A percentile compares a stretch with the other conserved stretches of the same genome.
These are phyloP conservation scores for Fusarium praegraminearum DNA, from an alignment of 2,329 filamentous ascomycete species.

Conservation along the genomic window DNA sequence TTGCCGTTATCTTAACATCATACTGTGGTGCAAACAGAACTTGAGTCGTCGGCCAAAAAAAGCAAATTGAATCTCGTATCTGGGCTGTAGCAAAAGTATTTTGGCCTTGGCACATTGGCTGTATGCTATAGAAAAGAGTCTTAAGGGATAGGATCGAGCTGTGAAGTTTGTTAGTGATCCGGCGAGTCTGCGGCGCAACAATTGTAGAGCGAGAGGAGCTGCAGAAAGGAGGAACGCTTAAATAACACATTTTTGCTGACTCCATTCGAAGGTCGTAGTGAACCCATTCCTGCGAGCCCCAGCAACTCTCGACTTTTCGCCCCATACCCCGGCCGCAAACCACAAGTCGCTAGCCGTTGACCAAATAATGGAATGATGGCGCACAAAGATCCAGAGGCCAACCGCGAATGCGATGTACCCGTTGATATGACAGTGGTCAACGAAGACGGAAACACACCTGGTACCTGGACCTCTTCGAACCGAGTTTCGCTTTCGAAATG, in stretches of 20 bases:
- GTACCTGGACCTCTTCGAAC: constrained; percentile 51
- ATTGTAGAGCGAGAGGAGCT: neutral
- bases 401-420: neutral
- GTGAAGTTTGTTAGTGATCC: neutral
- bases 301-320: neutral
- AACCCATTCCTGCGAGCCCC: neutral
- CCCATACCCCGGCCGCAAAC: neutral
- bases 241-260: neutral
- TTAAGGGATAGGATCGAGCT: neutral
- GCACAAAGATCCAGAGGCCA: constrained; percentile 31
- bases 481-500: constrained; percentile 51
- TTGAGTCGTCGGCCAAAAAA: neutral
- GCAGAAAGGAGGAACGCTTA: neutral
- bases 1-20: neutral
- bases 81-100: neutral
- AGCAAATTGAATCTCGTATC: constrained; percentile 2
- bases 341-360: neutral
- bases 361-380: neutral
- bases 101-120: constrained; percentile 4
- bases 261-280: neutral
- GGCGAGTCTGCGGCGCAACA: neutral
- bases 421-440: neutral
- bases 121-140: neutral
- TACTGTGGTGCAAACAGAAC: constrained; percentile 1
- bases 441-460: constrained; percentile 10